Base-by-base conservation (phyloP, 108 stramenopile genomes). In the Ochromonas danica region DNA sequence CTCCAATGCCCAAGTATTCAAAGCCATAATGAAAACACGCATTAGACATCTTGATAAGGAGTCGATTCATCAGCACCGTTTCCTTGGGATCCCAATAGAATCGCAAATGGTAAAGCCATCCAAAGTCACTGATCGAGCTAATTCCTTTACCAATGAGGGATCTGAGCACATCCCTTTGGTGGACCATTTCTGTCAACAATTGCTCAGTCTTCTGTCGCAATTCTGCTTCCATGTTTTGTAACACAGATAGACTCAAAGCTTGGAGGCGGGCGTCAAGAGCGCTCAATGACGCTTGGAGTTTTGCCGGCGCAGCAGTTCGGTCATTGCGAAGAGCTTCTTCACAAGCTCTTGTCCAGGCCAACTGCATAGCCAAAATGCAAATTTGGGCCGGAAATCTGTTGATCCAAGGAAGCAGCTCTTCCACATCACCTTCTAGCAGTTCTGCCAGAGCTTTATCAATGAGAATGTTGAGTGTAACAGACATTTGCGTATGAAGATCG, bases 1-100 rank as follows among this genome's bases (percentile, higher is more conserved):
- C 97, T n/a, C 94, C 96, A 62, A 97, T 93, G 60, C 97, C 97
- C 62, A 95, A 89, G 80, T 97, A 99, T 80, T 99, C 98, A 78
- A 94, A 99, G 1, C 98, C 98, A 78, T 98, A 97, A 74, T 89
- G 88, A 67, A 99, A 97, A 60, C 72, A 87, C 25, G 98, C 96
- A 84, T 97, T 96, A 1, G 96, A 95, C 41, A 99, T 88, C 45
- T 89, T 88, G 61, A 97, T 90, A 36, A 81, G 80, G 2, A 97
- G 85, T 78, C 92, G 92, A 40, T 94, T 89, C 22, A 88, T 85
- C 1, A 92, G 78, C 14, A 85, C 81, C 0, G 92, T 90, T 36
- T 43, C 17, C 33, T 39, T 57, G 43, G 28, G 31, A 82, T 92
- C 85, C 84, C 91, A 95, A 27, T 89, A 86, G 82, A 91, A 95